Base-by-base conservation (phyloP, 1,284 basidiomycete genomes). In the Ceratorhiza oryzae-sativae region DNA sequence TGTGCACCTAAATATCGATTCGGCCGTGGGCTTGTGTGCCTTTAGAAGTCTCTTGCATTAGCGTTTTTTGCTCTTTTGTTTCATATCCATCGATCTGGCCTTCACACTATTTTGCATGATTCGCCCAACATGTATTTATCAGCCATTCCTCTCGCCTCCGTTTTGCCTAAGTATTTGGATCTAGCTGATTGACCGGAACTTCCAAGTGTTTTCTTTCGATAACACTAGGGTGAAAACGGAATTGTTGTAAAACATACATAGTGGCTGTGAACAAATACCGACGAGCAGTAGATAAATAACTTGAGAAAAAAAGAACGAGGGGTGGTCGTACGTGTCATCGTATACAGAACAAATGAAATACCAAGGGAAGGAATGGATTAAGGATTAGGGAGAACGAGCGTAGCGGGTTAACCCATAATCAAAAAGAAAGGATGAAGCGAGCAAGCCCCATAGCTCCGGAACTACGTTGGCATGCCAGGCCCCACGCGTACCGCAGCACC, bases 401-500 rank as follows among this genome's bases (percentile, higher is more conserved):
- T 34, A 42, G 45, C 18, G 68, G 68, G 68, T 71, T 60, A 56
- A 56, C 25, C 63, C 46, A 60, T 71, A 71, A 71, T 60, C 56
- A 71, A 60, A 41, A 32, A 10, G 60, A 71, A n/a, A 60, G 60
- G 68, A 71, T 71, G 60, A 60, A 34, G 9, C 59, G n/a, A 30
- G 25, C 27, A 18, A n/a, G 30, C 45, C 23, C 23, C 34, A 25
- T n/a, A n/a, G 30, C 30, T 18, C 4, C 15, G n/a, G 23, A 8
- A 34, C 78, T 80, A 89, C 60, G 87, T 89, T 56, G 90, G 90
- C 87, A 88, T 90, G 12, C 90, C 90, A 45, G 88, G 84, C 12
- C 87, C 88, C 48, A 89, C 87, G 75, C 90, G 82, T 45, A 88
- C 90, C 32, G 90, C 90, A 9, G 88, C 90, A 56, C 87, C 87